phyloP scores from a whole-genome alignment of 2,329 filamentous ascomycete species.

The Elsinoe necatrix region DNA sequence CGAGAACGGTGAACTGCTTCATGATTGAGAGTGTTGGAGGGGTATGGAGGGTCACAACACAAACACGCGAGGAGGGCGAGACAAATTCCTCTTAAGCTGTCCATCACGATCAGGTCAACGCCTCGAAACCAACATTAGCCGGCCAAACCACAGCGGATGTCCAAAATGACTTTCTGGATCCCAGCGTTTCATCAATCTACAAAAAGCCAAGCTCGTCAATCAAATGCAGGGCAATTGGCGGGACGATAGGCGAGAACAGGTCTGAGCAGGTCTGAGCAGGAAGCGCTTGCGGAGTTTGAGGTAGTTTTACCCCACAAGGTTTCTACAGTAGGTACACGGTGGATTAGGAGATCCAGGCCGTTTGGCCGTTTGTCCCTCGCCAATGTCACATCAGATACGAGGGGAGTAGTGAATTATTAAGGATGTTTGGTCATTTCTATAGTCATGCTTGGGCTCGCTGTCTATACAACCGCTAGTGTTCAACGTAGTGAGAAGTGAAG shows the following conservation, averaged over 20 bases:
- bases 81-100: neutral
- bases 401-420: neutral
- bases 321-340: neutral
- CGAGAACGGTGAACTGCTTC: slow-evolving; percentile 23
- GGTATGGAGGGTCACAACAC: neutral
- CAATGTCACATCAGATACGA: slow-evolving; percentile 10
- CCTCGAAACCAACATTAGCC: slow-evolving; percentile 1
- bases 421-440: slow-evolving; percentile 13
- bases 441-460: neutral
- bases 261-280: neutral
- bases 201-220: slow-evolving; percentile 13
- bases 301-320: slow-evolving; percentile 14
- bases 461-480: slow-evolving; percentile 6
- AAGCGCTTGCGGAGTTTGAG: slow-evolving; percentile 16
- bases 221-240: slow-evolving; percentile 12
- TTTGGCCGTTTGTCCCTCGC: neutral
- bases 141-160: neutral
- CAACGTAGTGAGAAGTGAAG: slow-evolving; percentile 42
- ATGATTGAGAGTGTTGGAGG: neutral
- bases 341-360: slow-evolving; percentile 1
- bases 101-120: slow-evolving; percentile 3
- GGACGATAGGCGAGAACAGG: neutral
- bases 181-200: slow-evolving; percentile 9
- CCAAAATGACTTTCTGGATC: slow-evolving; percentile 1
- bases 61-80: neutral